Evolutionary conservation across 164 flowering plant genomes (phyloP).

Genomic region (Litsea cubeba): DNA sequence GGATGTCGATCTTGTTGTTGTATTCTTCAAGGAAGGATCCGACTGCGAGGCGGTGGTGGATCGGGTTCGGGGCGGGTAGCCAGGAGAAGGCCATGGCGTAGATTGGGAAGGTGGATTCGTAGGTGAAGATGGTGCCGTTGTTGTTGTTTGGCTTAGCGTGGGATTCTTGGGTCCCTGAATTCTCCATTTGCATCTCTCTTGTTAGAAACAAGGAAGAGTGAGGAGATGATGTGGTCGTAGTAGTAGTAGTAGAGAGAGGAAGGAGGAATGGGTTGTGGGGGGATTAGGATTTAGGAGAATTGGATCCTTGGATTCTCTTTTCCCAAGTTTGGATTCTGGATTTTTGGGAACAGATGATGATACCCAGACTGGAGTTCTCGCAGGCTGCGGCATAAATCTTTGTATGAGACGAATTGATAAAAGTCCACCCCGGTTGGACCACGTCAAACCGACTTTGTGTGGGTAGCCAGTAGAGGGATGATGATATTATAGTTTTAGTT

Average conservation of each 20-base stretch:
- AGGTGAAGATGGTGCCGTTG: conserved; percentile 30
- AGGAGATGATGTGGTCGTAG: background rate
- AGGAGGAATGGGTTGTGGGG: no score
- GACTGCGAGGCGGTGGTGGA: conserved; percentile 48
- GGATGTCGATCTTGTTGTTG: conserved; percentile 65
- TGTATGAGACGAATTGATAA: no score
- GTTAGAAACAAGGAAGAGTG: background rate
- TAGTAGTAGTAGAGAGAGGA: background rate
- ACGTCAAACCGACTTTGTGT: no score
- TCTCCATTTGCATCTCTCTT: conserved; percentile 34
- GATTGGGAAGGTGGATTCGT: conserved; percentile 70
- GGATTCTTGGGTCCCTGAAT: conserved; percentile 42
- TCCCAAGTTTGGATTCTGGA: no score
- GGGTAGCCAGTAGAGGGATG: no score
- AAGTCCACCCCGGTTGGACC: no score
- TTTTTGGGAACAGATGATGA: no score
- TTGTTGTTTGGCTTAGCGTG: conserved; percentile 23
- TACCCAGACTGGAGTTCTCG: no score
- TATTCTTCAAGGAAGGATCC: conserved; percentile 73
- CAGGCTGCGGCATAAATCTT: no score
- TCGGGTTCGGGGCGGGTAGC: conserved; percentile 8
- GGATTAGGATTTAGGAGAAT: no score
- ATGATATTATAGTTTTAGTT: no score
- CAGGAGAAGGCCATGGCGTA: conserved; percentile 66
- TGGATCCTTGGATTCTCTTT: no score